Percentiles rank a stretch among this genome's conserved stretches.
These are phyloP conservation scores for Aspergillus cavernicola DNA, from an alignment of 495 filamentous ascomycete species.

Conservation along the genomic window DNA sequence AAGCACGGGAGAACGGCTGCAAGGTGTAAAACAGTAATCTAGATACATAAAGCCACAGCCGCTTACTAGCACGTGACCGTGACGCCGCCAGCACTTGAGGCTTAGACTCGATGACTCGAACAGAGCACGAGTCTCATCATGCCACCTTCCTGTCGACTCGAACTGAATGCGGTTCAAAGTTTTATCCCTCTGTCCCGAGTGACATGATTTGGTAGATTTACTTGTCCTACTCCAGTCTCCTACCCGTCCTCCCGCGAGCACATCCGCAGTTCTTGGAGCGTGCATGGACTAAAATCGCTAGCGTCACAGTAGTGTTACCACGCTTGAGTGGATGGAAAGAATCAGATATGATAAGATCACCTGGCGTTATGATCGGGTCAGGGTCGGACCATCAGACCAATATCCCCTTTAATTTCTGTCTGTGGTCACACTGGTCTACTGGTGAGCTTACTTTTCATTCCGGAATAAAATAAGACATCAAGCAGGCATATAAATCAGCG, in stretches of 20 bases:
- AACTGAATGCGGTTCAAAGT: not conserved
- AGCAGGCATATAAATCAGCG: no score
- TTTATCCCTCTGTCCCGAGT: not conserved
- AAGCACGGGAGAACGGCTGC: constrained; percentile 5
- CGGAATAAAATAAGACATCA: not conserved
- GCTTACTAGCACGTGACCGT: constrained; percentile 1
- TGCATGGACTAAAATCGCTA: constrained; percentile 13
- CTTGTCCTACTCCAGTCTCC: no score
- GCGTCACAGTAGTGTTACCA: constrained; percentile 1
- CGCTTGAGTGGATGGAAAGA: constrained; percentile 5
- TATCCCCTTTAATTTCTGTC: not conserved
- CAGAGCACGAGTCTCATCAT: not conserved
- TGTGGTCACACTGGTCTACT: no score
- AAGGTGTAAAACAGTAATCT: not conserved
- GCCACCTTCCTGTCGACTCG: not conserved
- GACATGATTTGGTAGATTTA: not conserved
- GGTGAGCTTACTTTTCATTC: no score
- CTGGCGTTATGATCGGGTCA: constrained; percentile 16
- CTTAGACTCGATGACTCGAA: not conserved
- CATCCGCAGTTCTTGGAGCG: not conserved
- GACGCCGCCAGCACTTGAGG: not conserved
- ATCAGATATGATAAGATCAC: constrained; percentile 31
- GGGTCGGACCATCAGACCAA: constrained; percentile 5
- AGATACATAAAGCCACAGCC: constrained; percentile 5
- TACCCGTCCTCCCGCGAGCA: not conserved